Base-by-base conservation (phyloP, 805 yeast genomes). In the Candida orba region DNA sequence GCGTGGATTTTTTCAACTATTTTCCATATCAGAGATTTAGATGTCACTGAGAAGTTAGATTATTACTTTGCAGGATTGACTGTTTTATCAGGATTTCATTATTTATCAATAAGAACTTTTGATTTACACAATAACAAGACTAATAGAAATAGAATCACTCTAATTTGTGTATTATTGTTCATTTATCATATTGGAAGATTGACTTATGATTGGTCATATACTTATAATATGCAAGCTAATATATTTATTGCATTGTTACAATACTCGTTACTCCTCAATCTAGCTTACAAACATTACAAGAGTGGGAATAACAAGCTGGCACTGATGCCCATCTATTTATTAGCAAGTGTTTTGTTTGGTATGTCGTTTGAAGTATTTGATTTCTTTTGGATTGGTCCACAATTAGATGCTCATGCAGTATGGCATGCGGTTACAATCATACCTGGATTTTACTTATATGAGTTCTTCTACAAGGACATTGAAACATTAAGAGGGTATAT, bases 31-130 rank as follows among this genome's bases (percentile, higher is more conserved):
- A 73, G 97, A 49, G 99, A 91, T 60, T 72, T 83, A 22, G 59
- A 78, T 42, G 45, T 81, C 23, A 86, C 99, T 3, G 99, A 91
- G 59, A 76, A 84, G 45, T 60, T 89, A 32, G 99, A 91, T 64
- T 91, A 91, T 64, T 91, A 84, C 60, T 84, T 89, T 57, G 99
- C 99, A 0, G 96, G 95, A 2, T 78, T 82, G 45, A 85, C 95
- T 0, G 95, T 91, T 2, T 64, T 89, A 34, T 69, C 79, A 20
- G 96, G 95, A 1, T 79, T 89, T 52, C 85, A 83, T 60, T 79
- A 81, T 2, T 74, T 90, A 3, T 60, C 71, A 1, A 69, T 75
- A 2, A 68, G 98, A 34, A 71, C 77, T 15, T 74, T 79, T 56
- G 67, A 79, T 38, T 65, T 88, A 9, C 86, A 84, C 57, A 50